Evolutionary conservation across 2,329 filamentous ascomycete genomes (phyloP), one percentile per base, ranked within the genome.

Genomic region (Trichoderma lentiforme): DNA sequence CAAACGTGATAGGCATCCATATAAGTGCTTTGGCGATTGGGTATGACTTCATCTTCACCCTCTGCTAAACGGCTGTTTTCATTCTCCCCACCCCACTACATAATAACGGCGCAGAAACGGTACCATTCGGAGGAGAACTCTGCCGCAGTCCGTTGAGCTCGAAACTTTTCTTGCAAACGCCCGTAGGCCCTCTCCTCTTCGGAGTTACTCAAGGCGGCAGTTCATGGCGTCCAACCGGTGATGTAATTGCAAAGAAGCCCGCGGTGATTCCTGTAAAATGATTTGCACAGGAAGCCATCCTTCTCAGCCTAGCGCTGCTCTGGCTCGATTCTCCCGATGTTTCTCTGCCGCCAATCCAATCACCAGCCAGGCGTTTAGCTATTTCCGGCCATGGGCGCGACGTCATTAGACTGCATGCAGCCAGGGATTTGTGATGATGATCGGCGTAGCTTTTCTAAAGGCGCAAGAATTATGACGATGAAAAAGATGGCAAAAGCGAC

Each of bases 161-260:
- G n/a, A 65, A 47, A 51, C 61, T 34, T 21, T 18, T 65, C 14
- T 58, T 24, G n/a, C 18, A n/a, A n/a, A 24, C 39, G 32, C 30
- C 43, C n/a, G 32, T 34, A 34, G 36, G 26, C 12, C 53, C 14
- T 51, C 66, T 36, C 47, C 39, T 15, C 56, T 34, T 70, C 57
- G 66, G 56, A 34, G 6, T 70, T 58, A n/a, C 39, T 39, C 39
- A 62, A 70, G 57, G 14, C 21, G 65, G 66, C 6, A 34, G 30
- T 8, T 18, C 26, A 39, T 71, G 62, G 70, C 53, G 70, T 28
- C 28, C 51, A 56, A 15, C 39, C 43, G n/a, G 70, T 72, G 70
- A 72, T 72, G 70, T 69, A 72, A 72, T 72, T 21, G 43, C 64
- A 1, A 60, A 43, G 32, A 60, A 32, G 36, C 26, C 26, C 63